phyloP scores from a whole-genome alignment of 495 filamentous ascomycete species.

The Acidiella bohemica region DNA sequence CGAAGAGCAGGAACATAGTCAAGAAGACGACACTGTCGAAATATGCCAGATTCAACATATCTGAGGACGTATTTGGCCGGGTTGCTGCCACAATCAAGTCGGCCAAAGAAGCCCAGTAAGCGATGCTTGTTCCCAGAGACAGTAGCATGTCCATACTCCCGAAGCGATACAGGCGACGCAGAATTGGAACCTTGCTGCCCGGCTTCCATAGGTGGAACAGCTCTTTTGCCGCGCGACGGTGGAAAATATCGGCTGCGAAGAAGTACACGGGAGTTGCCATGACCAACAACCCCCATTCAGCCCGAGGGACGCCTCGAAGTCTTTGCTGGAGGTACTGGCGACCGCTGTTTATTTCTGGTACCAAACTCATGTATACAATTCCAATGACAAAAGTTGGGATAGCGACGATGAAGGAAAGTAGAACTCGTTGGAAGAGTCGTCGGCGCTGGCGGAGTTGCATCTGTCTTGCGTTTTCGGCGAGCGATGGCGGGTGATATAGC shows the following conservation, averaged over 20 bases:
- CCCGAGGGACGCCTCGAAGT: conserved; percentile 57
- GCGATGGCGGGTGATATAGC: conserved; percentile 66
- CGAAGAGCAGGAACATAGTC: conserved; percentile 77
- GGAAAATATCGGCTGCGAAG: conserved; percentile 77
- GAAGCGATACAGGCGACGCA: conserved; percentile 75
- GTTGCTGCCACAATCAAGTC: conserved; percentile 59
- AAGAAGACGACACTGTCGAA: conserved; percentile 93
- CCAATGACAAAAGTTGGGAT: conserved; percentile 86
- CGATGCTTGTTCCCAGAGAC: conserved; percentile 75
- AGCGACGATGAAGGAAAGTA: conserved; percentile 57
- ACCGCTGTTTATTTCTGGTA: conserved; percentile 41
- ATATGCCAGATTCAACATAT: conserved; percentile 32
- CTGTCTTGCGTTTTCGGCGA: conserved; percentile 68
- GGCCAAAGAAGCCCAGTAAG: conserved; percentile 72
- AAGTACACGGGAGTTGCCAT: conserved; percentile 85
- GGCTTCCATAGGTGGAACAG: conserved; percentile 65
- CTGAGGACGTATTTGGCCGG: not conserved
- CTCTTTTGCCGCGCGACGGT: conserved; percentile 65
- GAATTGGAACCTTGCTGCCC: conserved; percentile 60
- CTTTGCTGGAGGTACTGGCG: conserved; percentile 53
- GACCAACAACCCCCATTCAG: conserved; percentile 73
- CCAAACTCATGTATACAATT: conserved; percentile 79
- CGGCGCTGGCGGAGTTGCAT: conserved; percentile 30
- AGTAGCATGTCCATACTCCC: conserved; percentile 96
- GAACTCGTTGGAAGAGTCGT: conserved; percentile 38